Base-by-base conservation (phyloP, 306 rosid species). In the Hippophae tibetana region DNA sequence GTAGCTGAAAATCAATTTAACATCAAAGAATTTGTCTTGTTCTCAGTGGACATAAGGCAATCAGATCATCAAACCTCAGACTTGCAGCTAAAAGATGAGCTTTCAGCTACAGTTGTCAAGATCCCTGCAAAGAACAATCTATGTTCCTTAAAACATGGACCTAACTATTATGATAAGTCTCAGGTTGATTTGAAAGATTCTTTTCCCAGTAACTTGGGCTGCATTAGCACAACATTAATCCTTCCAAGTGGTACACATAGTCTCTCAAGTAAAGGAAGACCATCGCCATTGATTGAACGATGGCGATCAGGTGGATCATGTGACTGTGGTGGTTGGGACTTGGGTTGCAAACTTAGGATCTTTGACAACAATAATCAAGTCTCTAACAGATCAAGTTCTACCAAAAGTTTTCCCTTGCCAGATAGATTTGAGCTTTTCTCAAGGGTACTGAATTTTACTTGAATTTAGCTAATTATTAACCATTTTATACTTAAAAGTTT, bases 271-370 rank as follows among this genome's bases (percentile, higher is more conserved):
- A 81, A 84, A 47, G 95, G 97, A 44, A 96, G 99, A 68, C 99
- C 99, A 45, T 88, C 99, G 10, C 88, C 99, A 6, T 66, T 93
- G 63, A 78, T 93, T 63, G 90, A 88, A 78, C 97, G 99, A 40
- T 93, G 99, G 99, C 84, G 57, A 68, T 75, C 95, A 6, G 97
- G 99, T 49, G 99, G 99, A 65, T 68, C 85, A 31, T 93, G 99
- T 53, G 99, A 93, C 70, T 93, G 99, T 78, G 99, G 97, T 38
- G 99, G 99, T 74, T 93, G 99, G 99, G 99, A 93, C 79, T 54
- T 86, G 78, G 99, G 90, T 65, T 93, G 99, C 82, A 81, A 82
- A 69, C 88, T 93, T 25, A 71, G 69, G 73, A 70, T 88, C 61
- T 74, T 86, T 38, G 81, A 78, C 51, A 86, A 80, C 60, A 76